A percentile compares a stretch with the other conserved stretches of the same genome.
Evolutionary conservation across 805 yeast genomes (phyloP).

Genomic region (Limtongia smithiae): DNA sequence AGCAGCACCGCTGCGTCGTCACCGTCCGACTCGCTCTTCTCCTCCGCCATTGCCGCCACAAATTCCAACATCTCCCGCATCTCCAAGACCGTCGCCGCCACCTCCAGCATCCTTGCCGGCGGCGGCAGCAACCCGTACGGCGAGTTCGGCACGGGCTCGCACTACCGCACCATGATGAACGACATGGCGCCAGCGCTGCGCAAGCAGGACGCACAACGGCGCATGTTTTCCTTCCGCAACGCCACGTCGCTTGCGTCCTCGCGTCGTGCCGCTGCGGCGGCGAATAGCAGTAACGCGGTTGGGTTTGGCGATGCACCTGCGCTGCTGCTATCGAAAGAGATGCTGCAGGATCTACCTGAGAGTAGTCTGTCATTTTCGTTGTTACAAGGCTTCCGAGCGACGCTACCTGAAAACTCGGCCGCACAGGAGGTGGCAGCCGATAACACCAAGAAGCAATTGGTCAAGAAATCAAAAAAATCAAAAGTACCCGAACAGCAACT

Average conservation of each 20-base stretch:
- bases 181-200: conserved; percentile 40
- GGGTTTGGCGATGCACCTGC: conserved; percentile 2
- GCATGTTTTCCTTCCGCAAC: conserved; percentile 36
- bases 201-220: conserved; percentile 42
- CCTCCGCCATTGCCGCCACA: conserved; percentile 41
- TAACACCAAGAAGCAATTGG: not conserved
- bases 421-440: not conserved
- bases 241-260: not conserved
- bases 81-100: conserved; percentile 40
- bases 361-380: conserved; percentile 45
- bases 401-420: conserved; percentile 29
- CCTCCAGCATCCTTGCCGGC: conserved; percentile 38
- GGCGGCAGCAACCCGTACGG: conserved; percentile 26
- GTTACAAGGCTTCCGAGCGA: conserved; percentile 67
- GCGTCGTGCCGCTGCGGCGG: conserved; percentile 4
- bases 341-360: conserved; percentile 53
- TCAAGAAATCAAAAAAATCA: conserved; percentile 5
- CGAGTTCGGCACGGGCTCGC: conserved; percentile 40
- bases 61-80: conserved; percentile 39
- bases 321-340: conserved; percentile 52
- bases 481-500: no score
- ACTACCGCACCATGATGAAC: conserved; percentile 47
- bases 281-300: not conserved
- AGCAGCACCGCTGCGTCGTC: not conserved
- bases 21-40: conserved; percentile 28